Evolutionary conservation across 768 basidiomycete genomes (phyloP).

Genomic region (Fomitopsis pulvina): DNA sequence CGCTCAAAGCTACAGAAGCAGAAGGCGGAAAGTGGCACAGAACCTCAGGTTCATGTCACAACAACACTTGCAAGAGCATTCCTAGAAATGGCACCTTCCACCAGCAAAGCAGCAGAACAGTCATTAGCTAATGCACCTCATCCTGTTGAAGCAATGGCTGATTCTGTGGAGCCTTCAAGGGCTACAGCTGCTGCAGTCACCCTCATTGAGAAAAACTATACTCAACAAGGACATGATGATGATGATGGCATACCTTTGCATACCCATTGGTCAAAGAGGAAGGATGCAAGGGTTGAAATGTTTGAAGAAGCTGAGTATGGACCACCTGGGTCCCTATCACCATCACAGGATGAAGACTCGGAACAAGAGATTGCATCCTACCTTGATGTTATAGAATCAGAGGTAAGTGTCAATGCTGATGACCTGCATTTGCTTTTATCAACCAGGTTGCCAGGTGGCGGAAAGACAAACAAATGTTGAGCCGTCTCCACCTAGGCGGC

Average conservation of each 20-base stretch:
- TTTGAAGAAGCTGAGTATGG: background rate
- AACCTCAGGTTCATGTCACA: too few species aligned
- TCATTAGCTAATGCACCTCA: too few species aligned
- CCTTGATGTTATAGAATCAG: background rate
- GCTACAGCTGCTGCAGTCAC: too few species aligned
- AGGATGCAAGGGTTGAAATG: background rate
- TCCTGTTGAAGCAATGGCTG: too few species aligned
- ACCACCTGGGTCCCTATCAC: background rate
- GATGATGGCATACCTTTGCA: background rate
- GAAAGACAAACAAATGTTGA: background rate
- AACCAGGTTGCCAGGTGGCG: background rate
- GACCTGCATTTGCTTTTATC: background rate
- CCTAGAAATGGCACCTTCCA: too few species aligned
- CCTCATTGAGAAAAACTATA: too few species aligned
- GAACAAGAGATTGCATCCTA: slow-evolving; percentile 8
- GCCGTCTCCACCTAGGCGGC: background rate
- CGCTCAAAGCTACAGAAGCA: too few species aligned
- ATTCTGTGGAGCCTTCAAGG: too few species aligned
- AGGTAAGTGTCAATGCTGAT: background rate
- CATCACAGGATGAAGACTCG: slow-evolving; percentile 1
- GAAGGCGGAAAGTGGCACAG: too few species aligned
- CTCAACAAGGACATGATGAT: background rate
- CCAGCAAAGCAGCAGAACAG: too few species aligned
- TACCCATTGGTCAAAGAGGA: background rate
- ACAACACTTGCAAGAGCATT: too few species aligned